Evolutionary conservation across 768 basidiomycete genomes (phyloP).

Genomic region (Trametes maxima): DNA sequence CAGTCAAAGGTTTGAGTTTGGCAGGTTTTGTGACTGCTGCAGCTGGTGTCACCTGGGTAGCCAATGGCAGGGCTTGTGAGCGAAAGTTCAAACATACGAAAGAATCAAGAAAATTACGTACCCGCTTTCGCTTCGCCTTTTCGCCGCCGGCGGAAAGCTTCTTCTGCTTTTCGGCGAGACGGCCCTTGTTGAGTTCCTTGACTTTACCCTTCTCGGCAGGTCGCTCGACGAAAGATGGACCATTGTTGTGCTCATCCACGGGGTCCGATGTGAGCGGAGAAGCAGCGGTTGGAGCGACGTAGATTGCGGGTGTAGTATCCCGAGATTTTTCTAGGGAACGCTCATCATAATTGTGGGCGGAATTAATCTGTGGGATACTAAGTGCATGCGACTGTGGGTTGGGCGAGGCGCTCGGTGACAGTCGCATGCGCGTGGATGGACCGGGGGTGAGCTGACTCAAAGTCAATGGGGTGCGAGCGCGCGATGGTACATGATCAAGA

Average conservation of each 20-base stretch:
- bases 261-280: background rate
- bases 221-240: background rate
- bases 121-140: conserved; percentile 22
- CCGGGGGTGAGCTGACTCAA: conserved; percentile 47
- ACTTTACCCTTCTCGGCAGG: conserved; percentile 9
- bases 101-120: conserved; percentile 4
- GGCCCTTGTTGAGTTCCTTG: conserved; percentile 7
- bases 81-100: background rate
- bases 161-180: conserved; percentile 7
- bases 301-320: background rate
- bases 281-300: background rate
- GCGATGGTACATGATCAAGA: background rate
- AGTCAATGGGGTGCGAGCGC: conserved; percentile 37
- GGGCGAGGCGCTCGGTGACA: conserved; percentile 6
- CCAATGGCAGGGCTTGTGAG: background rate
- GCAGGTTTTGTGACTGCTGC: conserved; percentile 18
- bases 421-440: conserved; percentile 22
- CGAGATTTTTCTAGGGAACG: background rate
- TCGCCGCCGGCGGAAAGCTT: conserved; percentile 12
- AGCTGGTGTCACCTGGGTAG: conserved; percentile 12
- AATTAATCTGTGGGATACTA: background rate
- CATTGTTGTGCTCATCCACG: background rate
- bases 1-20: conserved; percentile 21
- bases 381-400: background rate
- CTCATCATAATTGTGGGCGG: background rate